phyloP scores from a whole-genome alignment of 148 eudicot species.

The Fagopyrum homotropicum region DNA sequence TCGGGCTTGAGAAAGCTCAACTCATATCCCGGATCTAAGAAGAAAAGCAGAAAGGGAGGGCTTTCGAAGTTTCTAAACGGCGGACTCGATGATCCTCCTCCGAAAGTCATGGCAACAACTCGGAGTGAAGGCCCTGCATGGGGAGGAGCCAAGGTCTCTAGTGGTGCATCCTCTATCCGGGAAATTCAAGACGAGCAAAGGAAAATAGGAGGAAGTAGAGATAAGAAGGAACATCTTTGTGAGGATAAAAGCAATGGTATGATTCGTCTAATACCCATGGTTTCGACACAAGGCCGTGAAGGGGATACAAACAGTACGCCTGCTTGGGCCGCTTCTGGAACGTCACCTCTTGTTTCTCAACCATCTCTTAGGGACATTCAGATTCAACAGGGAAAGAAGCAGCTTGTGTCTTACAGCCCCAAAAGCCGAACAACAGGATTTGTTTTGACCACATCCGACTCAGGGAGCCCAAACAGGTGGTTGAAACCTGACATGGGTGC shows the following conservation, averaged over 20 bases:
- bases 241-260: too few relatives aligned
- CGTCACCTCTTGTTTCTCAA: slow-evolving; percentile 76
- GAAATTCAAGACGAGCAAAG: slow-evolving; percentile 79
- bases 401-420: slow-evolving; percentile 55
- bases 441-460: slow-evolving; percentile 70
- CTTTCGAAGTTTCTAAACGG: slow-evolving; percentile 89
- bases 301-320: slow-evolving; percentile 55
- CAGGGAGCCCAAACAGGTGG: slow-evolving; percentile 62
- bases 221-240: slow-evolving; percentile 34
- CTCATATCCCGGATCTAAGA: slow-evolving; percentile 32
- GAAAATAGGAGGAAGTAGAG: slow-evolving; percentile 35
- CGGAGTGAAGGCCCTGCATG: slow-evolving; percentile 85
- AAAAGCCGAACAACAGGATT: slow-evolving; percentile 77
- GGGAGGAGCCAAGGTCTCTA: slow-evolving; percentile 77
- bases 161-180: slow-evolving; percentile 61
- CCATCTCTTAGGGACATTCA: slow-evolving; percentile 95
- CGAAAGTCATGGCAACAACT: slow-evolving; percentile 28
- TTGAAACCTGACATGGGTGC: slow-evolving; percentile 76
- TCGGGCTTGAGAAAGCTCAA: slow-evolving; percentile 12
- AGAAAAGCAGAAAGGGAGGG: slow-evolving; percentile 88
- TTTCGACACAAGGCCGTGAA: neutral
- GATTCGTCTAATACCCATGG: too few relatives aligned
- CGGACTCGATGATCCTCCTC: slow-evolving; percentile 59
- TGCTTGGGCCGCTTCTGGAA: slow-evolving; percentile 90
- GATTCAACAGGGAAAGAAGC: slow-evolving; percentile 35